Base-by-base conservation (phyloP, 23 red algal genomes). In the Cyanidiococcus yangmingshanensis region DNA sequence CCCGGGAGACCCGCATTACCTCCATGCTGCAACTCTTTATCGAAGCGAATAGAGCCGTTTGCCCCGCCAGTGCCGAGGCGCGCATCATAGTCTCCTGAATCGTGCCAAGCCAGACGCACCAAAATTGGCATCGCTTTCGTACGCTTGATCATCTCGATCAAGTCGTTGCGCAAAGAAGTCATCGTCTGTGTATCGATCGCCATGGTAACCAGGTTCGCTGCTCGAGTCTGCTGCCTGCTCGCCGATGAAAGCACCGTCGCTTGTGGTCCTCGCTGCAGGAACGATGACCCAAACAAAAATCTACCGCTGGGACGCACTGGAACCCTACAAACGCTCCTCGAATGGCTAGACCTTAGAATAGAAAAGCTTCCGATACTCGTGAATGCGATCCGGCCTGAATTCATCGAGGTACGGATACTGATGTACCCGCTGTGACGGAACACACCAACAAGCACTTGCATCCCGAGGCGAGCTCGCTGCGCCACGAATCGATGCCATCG, bases 71-170 rank as follows among this genome's bases (percentile, higher is more conserved):
- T 90, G 2, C 80, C 80, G 0, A 79, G 80, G 1, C 80, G 63
- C 68, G 79, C 87, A 76, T 81, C 80, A 32, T 83, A 80, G 37
- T 87, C 84, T 26, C 90, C 92, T 0, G 87, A 78, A 39, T 96
- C 92, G 76, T 96, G 92, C 92, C 92, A 96, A 16, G 87, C 92
- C 0, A 96, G 84, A 71, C 92, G 88, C 15, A 96, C 92, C 92
- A 96, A 87, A 39, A 96, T 96, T 31, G 92, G 92, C 92, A 91
- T 90, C 77, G 75, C 79, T 38, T 59, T 59, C 21, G 68, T 82
- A 30, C 59, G 37, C 59, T 74, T 68, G 59, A 87, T 74, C 68
- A 87, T 36, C 37, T 34, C 58, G 21, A 68, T 3, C 26, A 87
- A 32, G 18, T 68, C 76, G 24, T 68, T 37, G 38, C 76, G 74